Base-by-base conservation (phyloP, 2,329 filamentous ascomycete species). In the Geosmithia putterillii region DNA sequence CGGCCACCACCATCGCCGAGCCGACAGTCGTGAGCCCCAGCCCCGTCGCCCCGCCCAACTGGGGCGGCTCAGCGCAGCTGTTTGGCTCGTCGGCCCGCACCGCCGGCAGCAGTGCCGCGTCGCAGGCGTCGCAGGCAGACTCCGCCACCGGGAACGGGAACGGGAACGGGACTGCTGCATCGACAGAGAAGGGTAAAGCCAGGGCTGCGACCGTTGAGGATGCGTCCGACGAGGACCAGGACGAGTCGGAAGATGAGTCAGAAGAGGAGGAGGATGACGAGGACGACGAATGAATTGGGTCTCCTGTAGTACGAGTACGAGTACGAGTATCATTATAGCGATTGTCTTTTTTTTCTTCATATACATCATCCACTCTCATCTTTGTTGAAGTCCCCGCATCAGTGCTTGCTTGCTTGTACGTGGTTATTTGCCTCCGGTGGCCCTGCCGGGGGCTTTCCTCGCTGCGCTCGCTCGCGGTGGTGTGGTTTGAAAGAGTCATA, bases 31-130 rank as follows among this genome's bases (percentile, higher is more conserved):
- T 70, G 14, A 65, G 70, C 4, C 70, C 71, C 2, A 70, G 65
- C 19, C 69, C 70, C 15, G 53, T 69, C 19, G 53, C 65, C 45
- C n/a, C n/a, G 28, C 71, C 71, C 5, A 68, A 65, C 45, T 76
- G 73, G 72, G 69, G 69, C 40, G 67, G 69, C 14, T 57, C 67
- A 2, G 62, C 68, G 15, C 72, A 73, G 51, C 56, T 74, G 1
- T 73, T 73, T 44, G 57, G 57, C 15, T 59, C 54, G 40, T 57
- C 57, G 17, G 45, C 57, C 15, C 59, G 55, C 41, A 57, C 57
- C 17, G 28, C 28, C 10, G 44, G 53, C 35, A 19, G 21, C 35
- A 36, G 40, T 7, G 14, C 36, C 10, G 36, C 35, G 12, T 43
- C 46, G 18, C 45, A 41, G 18, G 28, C 41, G 4, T 46, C 45